Evolutionary conservation across 352 stramenopile genomes (phyloP).

Genomic region (Pythium vanterpoolii): DNA sequence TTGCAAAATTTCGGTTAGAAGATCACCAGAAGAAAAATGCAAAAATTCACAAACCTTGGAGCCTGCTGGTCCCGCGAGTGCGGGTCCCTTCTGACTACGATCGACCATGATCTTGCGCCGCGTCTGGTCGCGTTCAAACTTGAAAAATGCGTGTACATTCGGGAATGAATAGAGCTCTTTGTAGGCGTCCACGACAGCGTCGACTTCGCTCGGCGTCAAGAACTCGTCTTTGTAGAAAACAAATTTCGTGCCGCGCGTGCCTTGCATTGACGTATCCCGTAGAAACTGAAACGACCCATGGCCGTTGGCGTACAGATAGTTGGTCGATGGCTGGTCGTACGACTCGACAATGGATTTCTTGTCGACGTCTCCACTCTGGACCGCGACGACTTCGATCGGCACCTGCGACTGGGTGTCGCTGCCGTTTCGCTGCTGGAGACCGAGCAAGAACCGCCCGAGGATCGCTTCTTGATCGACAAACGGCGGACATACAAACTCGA

Average conservation of each 20-base stretch:
- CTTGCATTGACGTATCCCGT: constrained; percentile 44
- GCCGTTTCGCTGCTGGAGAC: constrained; percentile 35
- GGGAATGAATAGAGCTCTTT: constrained; percentile 81
- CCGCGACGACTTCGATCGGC: constrained; percentile 57
- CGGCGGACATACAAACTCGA: constrained; percentile 74
- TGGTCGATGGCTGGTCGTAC: constrained; percentile 67
- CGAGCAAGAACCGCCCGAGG: constrained; percentile 59
- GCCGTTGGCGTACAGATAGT: constrained; percentile 69
- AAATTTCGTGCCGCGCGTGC: constrained; percentile 45
- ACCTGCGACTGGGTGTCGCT: not conserved
- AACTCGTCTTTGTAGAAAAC: constrained; percentile 88
- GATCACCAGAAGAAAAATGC: not conserved
- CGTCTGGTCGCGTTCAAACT: constrained; percentile 56
- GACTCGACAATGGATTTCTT: constrained; percentile 62
- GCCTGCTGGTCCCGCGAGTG: constrained; percentile 23
- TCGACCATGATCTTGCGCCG: constrained; percentile 52
- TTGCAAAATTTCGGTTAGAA: not conserved
- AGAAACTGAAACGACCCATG: constrained; percentile 84
- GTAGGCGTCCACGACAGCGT: constrained; percentile 80
- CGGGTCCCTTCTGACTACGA: constrained; percentile 15
- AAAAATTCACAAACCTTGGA: constrained; percentile 32
- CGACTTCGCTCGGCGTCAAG: constrained; percentile 60
- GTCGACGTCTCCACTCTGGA: constrained; percentile 24
- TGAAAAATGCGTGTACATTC: constrained; percentile 74
- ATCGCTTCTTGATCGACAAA: constrained; percentile 78